These are phyloP conservation scores for Fusarium pininemorale DNA, from an alignment of 2,329 filamentous ascomycete genomes.

Conservation along the genomic window DNA sequence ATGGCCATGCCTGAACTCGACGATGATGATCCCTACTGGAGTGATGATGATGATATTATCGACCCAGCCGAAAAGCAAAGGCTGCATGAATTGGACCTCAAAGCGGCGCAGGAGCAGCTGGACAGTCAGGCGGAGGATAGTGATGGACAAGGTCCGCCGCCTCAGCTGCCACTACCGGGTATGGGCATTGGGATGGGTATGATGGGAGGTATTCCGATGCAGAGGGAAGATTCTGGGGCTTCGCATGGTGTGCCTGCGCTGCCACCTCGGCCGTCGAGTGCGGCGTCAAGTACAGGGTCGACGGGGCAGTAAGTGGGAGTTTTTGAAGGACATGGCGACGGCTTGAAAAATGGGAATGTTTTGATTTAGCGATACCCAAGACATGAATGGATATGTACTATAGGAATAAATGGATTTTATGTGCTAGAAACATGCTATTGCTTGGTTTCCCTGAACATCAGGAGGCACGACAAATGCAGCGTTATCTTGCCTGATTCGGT, in stretches of 20 bases:
- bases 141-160: constrained; percentile 42
- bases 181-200: constrained; percentile 41
- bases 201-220: constrained; percentile 52
- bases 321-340: background rate
- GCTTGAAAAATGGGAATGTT: constrained; percentile 20
- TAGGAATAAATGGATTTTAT: constrained; percentile 23
- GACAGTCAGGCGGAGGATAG: constrained; percentile 48
- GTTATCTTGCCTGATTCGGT: background rate
- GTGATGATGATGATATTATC: constrained; percentile 71
- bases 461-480: background rate
- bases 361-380: constrained; percentile 45
- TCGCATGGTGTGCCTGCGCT: constrained; percentile 42
- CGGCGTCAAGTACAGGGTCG: constrained; percentile 55
- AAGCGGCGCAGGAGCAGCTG: constrained; percentile 53
- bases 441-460: background rate
- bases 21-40: constrained; percentile 70
- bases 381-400: constrained; percentile 40
- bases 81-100: constrained; percentile 59
- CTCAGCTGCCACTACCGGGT: constrained; percentile 32
- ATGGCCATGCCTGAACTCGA: constrained; percentile 69
- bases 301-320: constrained; percentile 48
- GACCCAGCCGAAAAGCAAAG: constrained; percentile 69
- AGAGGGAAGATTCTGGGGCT: constrained; percentile 47
- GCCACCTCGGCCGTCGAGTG: constrained; percentile 50
- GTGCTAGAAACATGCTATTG: background rate